These are phyloP conservation scores for Speleostelium caveatum DNA, from an alignment of 78 protist genomes.

Conservation along the genomic window DNA sequence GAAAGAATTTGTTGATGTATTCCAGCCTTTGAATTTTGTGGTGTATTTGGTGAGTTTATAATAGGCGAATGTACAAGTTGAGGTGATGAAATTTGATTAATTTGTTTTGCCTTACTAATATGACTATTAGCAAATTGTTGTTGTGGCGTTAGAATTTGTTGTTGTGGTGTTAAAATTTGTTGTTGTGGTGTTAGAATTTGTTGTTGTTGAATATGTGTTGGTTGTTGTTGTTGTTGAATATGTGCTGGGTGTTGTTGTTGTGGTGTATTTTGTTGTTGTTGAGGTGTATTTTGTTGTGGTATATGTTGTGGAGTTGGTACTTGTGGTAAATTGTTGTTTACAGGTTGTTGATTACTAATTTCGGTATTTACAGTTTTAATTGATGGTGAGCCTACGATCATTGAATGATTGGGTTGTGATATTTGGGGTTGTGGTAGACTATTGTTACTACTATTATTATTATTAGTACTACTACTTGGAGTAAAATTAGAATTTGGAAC, in stretches of 20 bases:
- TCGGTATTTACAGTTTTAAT: too few species aligned
- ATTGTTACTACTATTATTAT: too few species aligned
- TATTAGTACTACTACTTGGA: background rate
- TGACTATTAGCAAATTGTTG: background rate
- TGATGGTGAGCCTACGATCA: too few species aligned
- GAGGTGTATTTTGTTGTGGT: background rate
- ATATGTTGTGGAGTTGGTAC: background rate
- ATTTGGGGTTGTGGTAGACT: background rate
- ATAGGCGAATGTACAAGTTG: background rate
- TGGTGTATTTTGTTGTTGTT: background rate
- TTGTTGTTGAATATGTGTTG: background rate
- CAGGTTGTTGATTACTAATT: background rate
- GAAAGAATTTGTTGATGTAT: too few species aligned
- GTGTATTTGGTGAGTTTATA: constrained; percentile 6
- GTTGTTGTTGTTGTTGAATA: background rate
- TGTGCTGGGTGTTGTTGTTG: background rate
- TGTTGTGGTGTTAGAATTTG: background rate
- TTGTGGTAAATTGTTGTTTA: background rate
- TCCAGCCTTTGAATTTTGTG: background rate
- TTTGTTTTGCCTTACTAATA: background rate
- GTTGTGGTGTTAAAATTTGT: constrained; percentile 29
- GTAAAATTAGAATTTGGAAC: background rate
- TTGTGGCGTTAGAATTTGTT: background rate
- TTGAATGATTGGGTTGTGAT: background rate
- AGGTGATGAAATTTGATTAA: background rate